phyloP scores from a whole-genome alignment of 2,329 filamentous ascomycete species.

The Achaetomium macrosporum region DNA sequence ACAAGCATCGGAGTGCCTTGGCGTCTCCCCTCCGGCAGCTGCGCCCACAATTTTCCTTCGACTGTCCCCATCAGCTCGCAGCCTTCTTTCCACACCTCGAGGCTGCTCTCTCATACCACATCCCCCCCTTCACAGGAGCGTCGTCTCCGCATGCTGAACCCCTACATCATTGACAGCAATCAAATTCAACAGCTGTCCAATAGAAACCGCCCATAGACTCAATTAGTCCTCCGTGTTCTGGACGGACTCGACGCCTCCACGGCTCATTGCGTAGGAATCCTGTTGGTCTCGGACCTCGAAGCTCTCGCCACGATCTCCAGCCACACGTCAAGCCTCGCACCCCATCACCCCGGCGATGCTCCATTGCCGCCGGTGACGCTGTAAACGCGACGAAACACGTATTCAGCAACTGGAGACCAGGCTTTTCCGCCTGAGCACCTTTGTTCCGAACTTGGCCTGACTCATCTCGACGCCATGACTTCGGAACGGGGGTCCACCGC shows the following conservation, averaged over 20 bases:
- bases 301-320: conserved; percentile 34
- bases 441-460: conserved; percentile 2
- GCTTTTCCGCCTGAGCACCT: conserved; percentile 3
- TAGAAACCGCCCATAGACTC: neutral
- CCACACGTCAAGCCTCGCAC: conserved; percentile 28
- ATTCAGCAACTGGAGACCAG: conserved; percentile 11
- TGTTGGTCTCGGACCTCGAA: conserved; percentile 10
- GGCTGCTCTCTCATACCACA: conserved; percentile 10
- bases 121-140: neutral
- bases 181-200: neutral
- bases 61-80: conserved; percentile 9
- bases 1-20: conserved; percentile 6
- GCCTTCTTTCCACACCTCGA: conserved; percentile 14
- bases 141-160: neutral
- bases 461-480: conserved; percentile 39
- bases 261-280: conserved; percentile 7
- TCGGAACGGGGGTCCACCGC: conserved; percentile 48
- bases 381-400: conserved; percentile 12
- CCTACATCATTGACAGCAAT: neutral
- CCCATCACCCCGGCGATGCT: conserved; percentile 25
- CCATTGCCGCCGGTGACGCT: conserved; percentile 19
- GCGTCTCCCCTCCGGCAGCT: conserved; percentile 13
- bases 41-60: conserved; percentile 17
- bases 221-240: conserved; percentile 1
- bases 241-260: neutral